Conservation (phyloP, 1,139 yeast genomes). For the Diutina pseudorugosa region DNA sequence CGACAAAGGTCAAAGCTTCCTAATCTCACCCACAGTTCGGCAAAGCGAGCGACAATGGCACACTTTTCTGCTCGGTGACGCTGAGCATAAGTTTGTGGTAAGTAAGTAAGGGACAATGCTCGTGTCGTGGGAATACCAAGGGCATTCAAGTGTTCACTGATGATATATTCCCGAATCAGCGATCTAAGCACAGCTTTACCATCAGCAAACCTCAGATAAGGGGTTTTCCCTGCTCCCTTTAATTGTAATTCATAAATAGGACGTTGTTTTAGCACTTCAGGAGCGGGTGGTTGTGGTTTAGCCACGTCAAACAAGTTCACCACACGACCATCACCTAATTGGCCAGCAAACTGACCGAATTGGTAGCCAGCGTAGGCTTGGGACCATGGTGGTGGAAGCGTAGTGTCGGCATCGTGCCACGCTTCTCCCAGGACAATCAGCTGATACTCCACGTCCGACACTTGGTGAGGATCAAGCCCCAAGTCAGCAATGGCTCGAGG, state of each 20-base stretch:
- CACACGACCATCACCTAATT: conserved; percentile 92
- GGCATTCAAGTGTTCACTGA: conserved; percentile 70
- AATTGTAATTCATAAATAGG: conserved; percentile 56
- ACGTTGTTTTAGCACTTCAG: conserved; percentile 17
- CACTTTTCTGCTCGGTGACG: conserved; percentile 66
- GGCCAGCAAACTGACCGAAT: conserved; percentile 95
- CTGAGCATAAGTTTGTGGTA: conserved; percentile 70
- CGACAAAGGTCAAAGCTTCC: conserved; percentile 86
- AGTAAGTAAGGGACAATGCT: conserved; percentile 57
- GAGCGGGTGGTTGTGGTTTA: conserved; percentile 14
- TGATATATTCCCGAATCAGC: conserved; percentile 76
- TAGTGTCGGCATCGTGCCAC: conserved; percentile 15
- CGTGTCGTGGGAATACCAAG: conserved; percentile 82
- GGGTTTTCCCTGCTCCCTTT: conserved; percentile 88
- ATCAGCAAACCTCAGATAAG: conserved; percentile 89
- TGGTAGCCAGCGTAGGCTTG: conserved; percentile 95
- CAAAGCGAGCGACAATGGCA: conserved; percentile 76
- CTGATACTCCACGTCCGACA: conserved; percentile 32
- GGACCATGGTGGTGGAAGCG: conserved; percentile 60
- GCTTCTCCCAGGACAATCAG: conserved; percentile 53
- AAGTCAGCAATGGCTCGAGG: conserved; percentile 49
- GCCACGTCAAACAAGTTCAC: conserved; percentile 64
- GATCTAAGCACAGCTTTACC: conserved; percentile 90
- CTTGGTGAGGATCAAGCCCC: conserved; percentile 33
- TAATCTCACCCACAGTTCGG: conserved; percentile 76